Base-by-base conservation (phyloP, 805 yeast species). In the Starmerella davenportii region DNA sequence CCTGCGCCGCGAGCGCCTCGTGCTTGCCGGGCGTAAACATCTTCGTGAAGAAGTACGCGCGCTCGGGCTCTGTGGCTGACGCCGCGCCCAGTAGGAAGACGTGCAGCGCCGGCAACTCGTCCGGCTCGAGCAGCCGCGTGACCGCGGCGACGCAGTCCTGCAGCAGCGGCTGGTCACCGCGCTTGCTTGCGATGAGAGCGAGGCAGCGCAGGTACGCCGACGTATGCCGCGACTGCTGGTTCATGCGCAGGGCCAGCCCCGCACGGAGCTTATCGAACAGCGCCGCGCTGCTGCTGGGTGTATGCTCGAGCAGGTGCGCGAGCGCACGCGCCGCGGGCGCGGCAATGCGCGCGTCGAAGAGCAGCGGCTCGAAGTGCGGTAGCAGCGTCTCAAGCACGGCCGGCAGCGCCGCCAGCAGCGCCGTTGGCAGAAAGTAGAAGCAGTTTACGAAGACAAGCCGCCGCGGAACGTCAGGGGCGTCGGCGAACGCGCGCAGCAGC, bases 401-500 rank as follows among this genome's bases (percentile, higher is more conserved):
- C 9, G 7, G 7, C 25, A 23, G 7, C 9, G 25, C 7, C 7
- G 25, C 9, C 11, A 7, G 7, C 7, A 11, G 11, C 7, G 11
- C 25, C 25, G 11, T 23, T 7, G 25, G 25, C 25, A 23, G 25
- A 11, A 23, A 23, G 11, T 23, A 23, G 25, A 23, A 23, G 11
- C 7, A 11, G 25, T 29, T 14, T 7, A 29, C 5, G 19, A 29
- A 29, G 15, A 29, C 19, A 29, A 29, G 16, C 19, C 32, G 5
- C 9, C 13, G 5, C 5, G 13, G 8, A 29, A 29, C 32, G 9
- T 29, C 32, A 7, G 5, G 11, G 32, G 11, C 13, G 5, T 29
- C 19, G 5, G 15, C 32, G 74, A 2, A 92, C 75, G 43, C 68
- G 66, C 43, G 87, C 73, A 4, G 79, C 85, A 0, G 94, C 92